These are phyloP conservation scores for Fusarium pseudograminearum DNA, from an alignment of 2,329 filamentous ascomycete species.

Conservation along the genomic window DNA sequence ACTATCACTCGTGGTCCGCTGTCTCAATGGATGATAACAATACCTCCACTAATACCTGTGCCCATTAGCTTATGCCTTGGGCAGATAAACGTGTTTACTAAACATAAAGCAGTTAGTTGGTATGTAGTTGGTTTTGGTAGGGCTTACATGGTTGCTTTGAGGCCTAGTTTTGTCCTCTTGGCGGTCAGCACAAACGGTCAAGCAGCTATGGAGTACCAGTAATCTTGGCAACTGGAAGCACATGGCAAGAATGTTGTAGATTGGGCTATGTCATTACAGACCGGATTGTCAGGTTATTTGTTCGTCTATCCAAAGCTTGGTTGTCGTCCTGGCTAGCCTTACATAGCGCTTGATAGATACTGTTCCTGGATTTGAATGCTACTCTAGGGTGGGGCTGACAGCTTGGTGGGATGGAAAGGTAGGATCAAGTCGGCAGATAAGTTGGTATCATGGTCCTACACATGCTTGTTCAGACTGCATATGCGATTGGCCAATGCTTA, in stretches of 20 bases:
- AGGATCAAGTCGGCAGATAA: neutral
- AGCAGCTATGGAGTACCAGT: neutral
- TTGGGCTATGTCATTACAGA: neutral
- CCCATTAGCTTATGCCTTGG: neutral
- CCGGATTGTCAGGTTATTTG: neutral
- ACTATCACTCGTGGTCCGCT: neutral
- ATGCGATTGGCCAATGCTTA: neutral
- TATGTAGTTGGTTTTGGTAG: neutral
- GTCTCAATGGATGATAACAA: neutral
- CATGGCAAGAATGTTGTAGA: neutral
- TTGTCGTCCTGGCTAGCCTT: neutral
- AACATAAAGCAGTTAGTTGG: neutral
- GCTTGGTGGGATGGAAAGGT: too few relatives aligned
- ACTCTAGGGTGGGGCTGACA: neutral
- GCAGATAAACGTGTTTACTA: neutral
- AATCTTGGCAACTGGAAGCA: neutral
- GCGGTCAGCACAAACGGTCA: constrained; percentile 14
- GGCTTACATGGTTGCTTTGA: constrained; percentile 13
- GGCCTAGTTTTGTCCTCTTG: constrained; percentile 4
- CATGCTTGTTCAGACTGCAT: neutral
- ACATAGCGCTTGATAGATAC: neutral
- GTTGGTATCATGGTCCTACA: neutral
- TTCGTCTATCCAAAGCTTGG: neutral
- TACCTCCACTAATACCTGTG: neutral
- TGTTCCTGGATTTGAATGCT: neutral